Evolutionary conservation across 148 eudicot species (phyloP).

Genomic region (Selenicereus undatus): DNA sequence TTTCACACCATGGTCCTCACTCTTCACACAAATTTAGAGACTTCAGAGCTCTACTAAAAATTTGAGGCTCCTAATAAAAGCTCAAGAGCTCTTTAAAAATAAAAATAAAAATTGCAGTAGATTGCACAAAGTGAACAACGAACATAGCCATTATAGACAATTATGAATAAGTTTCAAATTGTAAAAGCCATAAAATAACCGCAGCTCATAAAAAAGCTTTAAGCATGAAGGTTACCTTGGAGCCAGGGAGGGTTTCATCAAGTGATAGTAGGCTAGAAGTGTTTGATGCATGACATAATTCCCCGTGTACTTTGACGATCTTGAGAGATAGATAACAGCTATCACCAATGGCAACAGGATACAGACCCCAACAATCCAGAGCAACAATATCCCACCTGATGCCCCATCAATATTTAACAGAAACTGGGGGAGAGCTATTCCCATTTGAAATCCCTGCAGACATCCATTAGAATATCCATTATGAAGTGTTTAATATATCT

Average conservation of each 20-base stretch:
- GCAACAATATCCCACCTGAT: slow-evolving; percentile 71
- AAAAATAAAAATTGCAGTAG: not conserved
- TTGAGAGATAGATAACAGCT: slow-evolving; percentile 77
- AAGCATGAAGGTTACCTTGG: slow-evolving; percentile 55
- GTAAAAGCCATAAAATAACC: not conserved
- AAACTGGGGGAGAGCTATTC: slow-evolving; percentile 90
- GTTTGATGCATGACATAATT: slow-evolving; percentile 87
- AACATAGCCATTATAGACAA: not conserved
- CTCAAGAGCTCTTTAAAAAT: no score
- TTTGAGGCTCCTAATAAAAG: not conserved
- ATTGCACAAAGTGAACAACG: not conserved
- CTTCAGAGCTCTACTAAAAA: not conserved
- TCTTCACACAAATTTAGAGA: not conserved
- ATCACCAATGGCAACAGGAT: slow-evolving; percentile 77
- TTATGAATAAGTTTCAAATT: not conserved
- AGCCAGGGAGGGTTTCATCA: slow-evolving; percentile 85
- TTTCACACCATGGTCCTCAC: no score
- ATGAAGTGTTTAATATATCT: slow-evolving; percentile 3
- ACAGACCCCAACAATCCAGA: slow-evolving; percentile 82
- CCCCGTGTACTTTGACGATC: slow-evolving; percentile 78
- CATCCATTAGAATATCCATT: slow-evolving; percentile 15
- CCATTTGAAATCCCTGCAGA: slow-evolving; percentile 91
- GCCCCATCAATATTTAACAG: slow-evolving; percentile 75
- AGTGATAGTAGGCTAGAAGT: slow-evolving; percentile 58
- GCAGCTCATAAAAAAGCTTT: not conserved